Evolutionary conservation across 805 yeast species (phyloP), one percentile per base, ranked within the genome.

Genomic region (Metschnikowia continentalis): DNA sequence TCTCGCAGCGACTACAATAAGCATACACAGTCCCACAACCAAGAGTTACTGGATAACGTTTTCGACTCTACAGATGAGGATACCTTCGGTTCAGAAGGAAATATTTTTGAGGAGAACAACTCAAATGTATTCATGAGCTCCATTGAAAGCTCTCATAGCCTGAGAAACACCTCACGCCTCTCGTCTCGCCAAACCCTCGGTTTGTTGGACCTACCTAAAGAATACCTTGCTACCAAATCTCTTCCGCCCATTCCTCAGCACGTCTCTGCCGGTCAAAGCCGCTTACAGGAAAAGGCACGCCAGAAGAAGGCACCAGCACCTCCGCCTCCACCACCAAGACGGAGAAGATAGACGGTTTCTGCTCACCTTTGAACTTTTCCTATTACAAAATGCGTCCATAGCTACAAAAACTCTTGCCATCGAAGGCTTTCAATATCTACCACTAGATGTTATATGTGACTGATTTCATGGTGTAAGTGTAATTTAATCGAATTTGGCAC

Each of bases 231-330:
- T 14, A 52, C 54, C 17, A 63, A 65, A 42, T 55, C 61, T 8
- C 52, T 61, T 13, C 68, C 69, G 14, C 54, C 54, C 6, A 13
- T 52, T 35, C 58, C 56, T 2, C 10, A 49, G 40, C 17, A 35
- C 32, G 40, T 26, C 47, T 44, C 47, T 44, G 47, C 47, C 15
- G 47, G 47, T 13, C 47, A 35, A 15, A 14, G 62, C 59, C 14
- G 42, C 48, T 50, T 47, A 2, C 49, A 44, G 50, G 62, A 41
- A 35, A 72, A 71, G 47, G 72, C 74, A 13, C 52, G 59, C 44
- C 62, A 49, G 46, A 71, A 71, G 51, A 65, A 61, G 46, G 68
- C 76, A 1, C 76, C 78, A 1, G 74, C 76, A 5, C 76, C 76
- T 6, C 76, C 76, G 2, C 68, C 70, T 5, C 59, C 64, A 11